A percentile compares a stretch with the other conserved stretches of the same genome.
Conservation (phyloP, 2,329 filamentous ascomycete species). For the Truncatella angustata region DNA sequence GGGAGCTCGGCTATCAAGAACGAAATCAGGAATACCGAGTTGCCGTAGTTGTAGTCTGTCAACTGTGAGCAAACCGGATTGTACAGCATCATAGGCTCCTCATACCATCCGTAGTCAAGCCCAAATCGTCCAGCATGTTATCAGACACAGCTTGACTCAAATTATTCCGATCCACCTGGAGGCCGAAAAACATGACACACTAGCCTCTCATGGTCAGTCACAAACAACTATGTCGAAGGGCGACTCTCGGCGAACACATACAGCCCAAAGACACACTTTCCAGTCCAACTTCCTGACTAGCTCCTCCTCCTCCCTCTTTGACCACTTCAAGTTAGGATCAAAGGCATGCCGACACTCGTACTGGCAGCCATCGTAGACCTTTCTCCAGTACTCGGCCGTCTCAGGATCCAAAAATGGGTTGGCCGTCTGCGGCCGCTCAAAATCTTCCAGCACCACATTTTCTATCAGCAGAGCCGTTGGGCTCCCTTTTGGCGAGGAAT, state of each 20-base stretch:
- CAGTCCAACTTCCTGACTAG: conserved; percentile 47
- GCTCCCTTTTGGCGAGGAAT: neutral
- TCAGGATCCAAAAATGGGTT: conserved; percentile 30
- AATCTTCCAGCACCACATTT: neutral
- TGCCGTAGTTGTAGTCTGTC: conserved; percentile 49
- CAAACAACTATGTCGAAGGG: neutral
- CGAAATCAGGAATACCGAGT: conserved; percentile 52
- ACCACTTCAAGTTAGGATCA: conserved; percentile 52
- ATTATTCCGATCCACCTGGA: conserved; percentile 61
- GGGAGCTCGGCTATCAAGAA: conserved; percentile 60
- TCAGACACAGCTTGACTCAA: conserved; percentile 58
- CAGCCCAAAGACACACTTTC: conserved; percentile 39
- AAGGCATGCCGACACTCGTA: conserved; percentile 57
- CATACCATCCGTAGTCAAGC: conserved; percentile 41
- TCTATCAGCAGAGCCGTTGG: neutral
- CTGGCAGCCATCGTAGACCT: conserved; percentile 30
- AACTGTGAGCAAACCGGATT: neutral
- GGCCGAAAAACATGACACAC: conserved; percentile 60
- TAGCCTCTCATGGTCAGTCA: conserved; percentile 12
- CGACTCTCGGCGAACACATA: conserved; percentile 15
- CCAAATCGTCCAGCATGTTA: conserved; percentile 55
- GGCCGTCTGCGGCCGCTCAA: neutral
- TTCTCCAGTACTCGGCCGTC: conserved; percentile 29
- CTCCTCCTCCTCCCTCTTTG: conserved; percentile 49
- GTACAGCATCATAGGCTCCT: neutral